Evolutionary conservation across 345 rosid species (phyloP), one percentile per base, ranked within the genome.

Genomic region (Heritiera littoralis): DNA sequence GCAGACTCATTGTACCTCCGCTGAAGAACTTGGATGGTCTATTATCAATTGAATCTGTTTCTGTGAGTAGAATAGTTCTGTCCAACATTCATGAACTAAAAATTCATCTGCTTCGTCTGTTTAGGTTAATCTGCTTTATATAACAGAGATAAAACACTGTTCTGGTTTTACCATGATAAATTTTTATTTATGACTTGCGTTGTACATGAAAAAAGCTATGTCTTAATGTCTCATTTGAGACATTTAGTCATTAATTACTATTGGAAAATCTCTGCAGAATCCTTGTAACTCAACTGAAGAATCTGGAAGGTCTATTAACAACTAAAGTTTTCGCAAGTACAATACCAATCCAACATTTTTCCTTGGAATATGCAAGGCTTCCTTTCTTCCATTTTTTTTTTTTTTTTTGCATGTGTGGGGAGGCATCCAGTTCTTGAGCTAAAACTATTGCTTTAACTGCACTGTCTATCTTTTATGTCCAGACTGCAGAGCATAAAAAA

Each of bases 21-120:
- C 77, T 80, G 81, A 92, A 86, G 91, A 93, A 92, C 80, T 85
- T 92, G 41, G 93, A 95, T 86, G 98, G 94, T 56, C 82, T 90
- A 28, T 23, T 91, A 40, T 83, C 92, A 72, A 88, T 86, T n/a
- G 75, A 88, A 80, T 80, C 84, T 15, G 45, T 17, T 61, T 52
- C 90, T 64, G 95, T 93, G 77, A 93, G 97, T 90, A 69, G 20
- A 81, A 77, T 35, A 30, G 23, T 4, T 12, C 52, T 1, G 70
- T 46, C 13, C 55, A 46, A 69, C 13, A 9, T 46, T 41, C 14
- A 40, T 17, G 13, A 41, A 38, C 71, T n/a, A 3, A 56, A n/a
- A 13, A 65, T 38, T 67, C 52, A 43, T 1, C 0, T 59, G 63
- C 32, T 20, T 59, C 8, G 13, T 0, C 30, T 20, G 32, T 59